These are phyloP conservation scores for Puccinellia tenuiflora DNA, from an alignment of 176 grass and related monocot genomes.

Conservation along the genomic window DNA sequence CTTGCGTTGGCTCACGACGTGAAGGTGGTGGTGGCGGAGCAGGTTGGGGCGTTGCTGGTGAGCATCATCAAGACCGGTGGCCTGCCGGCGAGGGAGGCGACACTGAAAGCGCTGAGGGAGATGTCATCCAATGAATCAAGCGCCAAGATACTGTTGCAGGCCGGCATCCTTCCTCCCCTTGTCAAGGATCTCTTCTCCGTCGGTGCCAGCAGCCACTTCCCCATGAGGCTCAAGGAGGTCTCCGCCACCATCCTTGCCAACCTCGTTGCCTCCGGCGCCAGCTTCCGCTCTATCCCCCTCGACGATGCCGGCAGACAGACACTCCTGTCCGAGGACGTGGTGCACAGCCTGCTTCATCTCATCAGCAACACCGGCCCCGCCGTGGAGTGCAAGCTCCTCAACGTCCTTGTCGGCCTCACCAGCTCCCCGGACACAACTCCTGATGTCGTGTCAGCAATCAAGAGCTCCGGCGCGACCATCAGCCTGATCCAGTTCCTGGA, in stretches of 20 bases:
- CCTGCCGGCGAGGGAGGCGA: conserved; percentile 56
- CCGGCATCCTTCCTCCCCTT: conserved; percentile 67
- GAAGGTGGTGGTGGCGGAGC: conserved; percentile 62
- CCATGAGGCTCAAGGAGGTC: conserved; percentile 75
- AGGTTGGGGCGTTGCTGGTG: conserved; percentile 51
- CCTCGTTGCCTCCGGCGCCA: conserved; percentile 41
- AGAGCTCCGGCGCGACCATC: conserved; percentile 73
- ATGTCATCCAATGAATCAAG: conserved; percentile 69
- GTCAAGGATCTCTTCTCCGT: conserved; percentile 62
- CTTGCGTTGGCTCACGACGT: conserved; percentile 61
- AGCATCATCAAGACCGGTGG: conserved; percentile 45
- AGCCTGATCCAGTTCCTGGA: conserved; percentile 88
- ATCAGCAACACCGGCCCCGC: conserved; percentile 74
- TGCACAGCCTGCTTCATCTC: conserved; percentile 73
- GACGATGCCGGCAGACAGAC: conserved; percentile 37
- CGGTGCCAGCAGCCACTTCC: conserved; percentile 44
- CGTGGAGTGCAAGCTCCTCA: conserved; percentile 67
- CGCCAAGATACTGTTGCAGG: conserved; percentile 54
- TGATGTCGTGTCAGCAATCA: conserved; percentile 53
- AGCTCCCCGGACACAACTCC: conserved; percentile 35
- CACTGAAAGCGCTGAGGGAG: conserved; percentile 62
- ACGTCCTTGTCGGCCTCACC: conserved; percentile 71
- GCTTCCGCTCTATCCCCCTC: conserved; percentile 41
- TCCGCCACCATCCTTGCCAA: conserved; percentile 69
- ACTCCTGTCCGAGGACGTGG: conserved; percentile 57